phyloP scores from a whole-genome alignment of 352 stramenopile genomes.

The Phytophthora palmivora region DNA sequence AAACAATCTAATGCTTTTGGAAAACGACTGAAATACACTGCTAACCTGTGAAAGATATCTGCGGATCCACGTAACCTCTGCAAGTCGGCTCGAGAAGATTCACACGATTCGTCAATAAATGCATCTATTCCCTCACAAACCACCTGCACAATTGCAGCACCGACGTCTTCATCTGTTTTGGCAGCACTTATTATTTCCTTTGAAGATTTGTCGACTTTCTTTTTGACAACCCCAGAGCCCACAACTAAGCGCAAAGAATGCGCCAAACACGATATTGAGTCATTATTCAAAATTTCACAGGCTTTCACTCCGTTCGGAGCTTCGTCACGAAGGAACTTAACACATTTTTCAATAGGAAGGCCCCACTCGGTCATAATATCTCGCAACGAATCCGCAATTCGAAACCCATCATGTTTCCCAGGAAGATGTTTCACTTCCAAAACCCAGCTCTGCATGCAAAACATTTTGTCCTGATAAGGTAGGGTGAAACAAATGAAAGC shows the following conservation, averaged over 20 bases:
- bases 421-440: background rate
- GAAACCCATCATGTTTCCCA: constrained; percentile 1
- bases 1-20: background rate
- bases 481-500: constrained; percentile 6
- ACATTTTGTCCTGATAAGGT: background rate
- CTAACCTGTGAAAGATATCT: background rate
- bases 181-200: background rate
- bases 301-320: background rate
- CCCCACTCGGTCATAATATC: background rate
- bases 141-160: too few relatives aligned
- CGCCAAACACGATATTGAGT: constrained; percentile 2
- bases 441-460: constrained; percentile 6
- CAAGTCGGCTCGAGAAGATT: background rate
- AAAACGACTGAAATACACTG: constrained; percentile 3
- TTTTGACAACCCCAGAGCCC: constrained; percentile 3
- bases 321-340: constrained; percentile 8
- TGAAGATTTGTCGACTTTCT: background rate
- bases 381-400: background rate
- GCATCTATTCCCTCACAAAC: background rate
- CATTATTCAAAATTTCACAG: constrained; percentile 1
- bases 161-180: too few relatives aligned
- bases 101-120: background rate
- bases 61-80: background rate
- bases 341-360: background rate
- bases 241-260: constrained; percentile 8